Conservation (phyloP, 805 yeast species). For the Scheffersomyces coipomensis region DNA sequence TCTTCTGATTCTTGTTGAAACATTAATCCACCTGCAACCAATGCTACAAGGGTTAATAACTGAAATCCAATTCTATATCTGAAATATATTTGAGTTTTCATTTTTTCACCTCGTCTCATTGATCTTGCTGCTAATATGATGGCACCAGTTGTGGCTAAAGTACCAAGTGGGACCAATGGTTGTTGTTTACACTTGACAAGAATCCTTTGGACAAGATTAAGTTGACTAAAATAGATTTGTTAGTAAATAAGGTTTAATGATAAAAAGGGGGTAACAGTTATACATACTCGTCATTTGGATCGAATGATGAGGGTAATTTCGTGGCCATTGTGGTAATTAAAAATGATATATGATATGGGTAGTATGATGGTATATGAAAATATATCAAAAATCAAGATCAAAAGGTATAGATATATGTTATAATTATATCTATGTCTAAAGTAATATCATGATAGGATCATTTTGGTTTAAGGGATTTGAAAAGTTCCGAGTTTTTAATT, state of each 20-base stretch:
- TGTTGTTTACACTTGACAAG: constrained; percentile 71
- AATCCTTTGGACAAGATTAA: constrained; percentile 54
- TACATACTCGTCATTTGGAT: constrained; percentile 49
- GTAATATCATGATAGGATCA: too few species aligned
- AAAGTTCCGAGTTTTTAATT: not conserved
- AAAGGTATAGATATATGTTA: too few species aligned
- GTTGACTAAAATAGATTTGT: constrained; percentile 25
- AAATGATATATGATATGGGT: too few species aligned
- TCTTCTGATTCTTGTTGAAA: constrained; percentile 53
- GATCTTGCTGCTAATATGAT: constrained; percentile 77
- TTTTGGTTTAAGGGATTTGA: too few species aligned
- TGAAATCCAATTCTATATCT: constrained; percentile 88
- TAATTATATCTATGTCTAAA: too few species aligned
- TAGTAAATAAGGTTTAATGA: too few species aligned
- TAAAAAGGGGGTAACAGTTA: not conserved
- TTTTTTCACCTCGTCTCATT: constrained; percentile 66
- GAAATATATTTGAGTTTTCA: constrained; percentile 81
- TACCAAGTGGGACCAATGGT: constrained; percentile 86
- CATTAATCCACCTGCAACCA: constrained; percentile 74
- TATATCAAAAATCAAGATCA: too few species aligned
- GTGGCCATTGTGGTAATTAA: constrained; percentile 12
- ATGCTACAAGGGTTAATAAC: constrained; percentile 76
- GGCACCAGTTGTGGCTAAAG: constrained; percentile 76
- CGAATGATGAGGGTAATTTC: constrained; percentile 50
- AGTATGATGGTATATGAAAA: too few species aligned